Conservation (phyloP, 2,329 filamentous ascomycete species). For the Aspergillus sp. region DNA sequence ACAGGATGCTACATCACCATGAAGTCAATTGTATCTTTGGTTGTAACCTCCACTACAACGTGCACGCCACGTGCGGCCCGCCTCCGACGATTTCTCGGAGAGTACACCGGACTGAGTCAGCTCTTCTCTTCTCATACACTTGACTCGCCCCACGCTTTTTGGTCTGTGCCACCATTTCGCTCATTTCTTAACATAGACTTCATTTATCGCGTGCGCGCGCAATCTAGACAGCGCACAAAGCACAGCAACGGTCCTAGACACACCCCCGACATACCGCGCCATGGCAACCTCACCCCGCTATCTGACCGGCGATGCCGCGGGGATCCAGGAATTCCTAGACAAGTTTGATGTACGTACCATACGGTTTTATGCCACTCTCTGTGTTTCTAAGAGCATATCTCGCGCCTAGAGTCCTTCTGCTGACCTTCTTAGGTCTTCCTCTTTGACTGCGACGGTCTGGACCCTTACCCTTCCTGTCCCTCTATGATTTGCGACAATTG, state of each 20-base stretch:
- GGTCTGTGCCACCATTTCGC: neutral
- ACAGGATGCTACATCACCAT: neutral
- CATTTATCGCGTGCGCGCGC: neutral
- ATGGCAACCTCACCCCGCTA: constrained; percentile 46
- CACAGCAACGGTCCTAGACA: neutral
- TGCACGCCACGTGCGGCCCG: neutral
- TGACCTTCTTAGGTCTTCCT: constrained; percentile 68
- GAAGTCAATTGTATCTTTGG: neutral
- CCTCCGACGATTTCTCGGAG: neutral
- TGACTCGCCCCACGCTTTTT: neutral
- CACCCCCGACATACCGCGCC: constrained; percentile 17
- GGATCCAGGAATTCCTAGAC: constrained; percentile 79
- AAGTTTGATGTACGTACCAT: constrained; percentile 76
- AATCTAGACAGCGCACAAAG: neutral
- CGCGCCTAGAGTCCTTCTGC: neutral
- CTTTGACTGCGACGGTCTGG: constrained; percentile 92
- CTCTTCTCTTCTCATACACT: neutral
- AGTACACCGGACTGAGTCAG: neutral
- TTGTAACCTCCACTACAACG: neutral
- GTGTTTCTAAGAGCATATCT: neutral
- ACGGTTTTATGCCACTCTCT: neutral
- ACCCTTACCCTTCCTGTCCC: neutral
- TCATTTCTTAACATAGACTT: neutral
- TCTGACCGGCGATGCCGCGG: constrained; percentile 74
- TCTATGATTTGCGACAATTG: constrained; percentile 10